phyloP scores from a whole-genome alignment of 441 rosid genomes.

The Populus hybrid region DNA sequence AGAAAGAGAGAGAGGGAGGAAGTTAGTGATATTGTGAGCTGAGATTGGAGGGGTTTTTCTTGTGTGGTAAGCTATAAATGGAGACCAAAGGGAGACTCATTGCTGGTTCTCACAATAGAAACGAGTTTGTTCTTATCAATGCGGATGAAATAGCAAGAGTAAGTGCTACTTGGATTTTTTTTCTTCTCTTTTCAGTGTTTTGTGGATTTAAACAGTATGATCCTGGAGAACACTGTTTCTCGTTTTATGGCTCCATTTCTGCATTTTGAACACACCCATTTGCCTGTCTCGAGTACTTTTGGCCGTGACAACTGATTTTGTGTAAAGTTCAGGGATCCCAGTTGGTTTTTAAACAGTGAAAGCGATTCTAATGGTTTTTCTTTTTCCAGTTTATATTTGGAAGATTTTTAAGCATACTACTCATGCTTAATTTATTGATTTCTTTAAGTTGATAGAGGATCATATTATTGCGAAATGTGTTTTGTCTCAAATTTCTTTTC shows the following conservation, averaged over 20 bases:
- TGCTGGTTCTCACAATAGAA: constrained; percentile 97
- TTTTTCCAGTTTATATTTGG: background rate
- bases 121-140: constrained; percentile 92
- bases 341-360: background rate
- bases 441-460: background rate
- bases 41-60: constrained; percentile 18
- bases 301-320: background rate
- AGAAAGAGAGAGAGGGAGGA: background rate
- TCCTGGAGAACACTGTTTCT: constrained; percentile 7
- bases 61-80: constrained; percentile 32
- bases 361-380: constrained; percentile 5
- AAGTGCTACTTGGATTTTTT: constrained; percentile 21
- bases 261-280: constrained; percentile 2
- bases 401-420: background rate
- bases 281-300: constrained; percentile 2
- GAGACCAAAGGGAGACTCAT: constrained; percentile 78
- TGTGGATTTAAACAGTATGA: background rate
- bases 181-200: background rate
- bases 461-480: background rate
- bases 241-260: background rate
- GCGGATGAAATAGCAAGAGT: constrained; percentile 85
- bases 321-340: background rate
- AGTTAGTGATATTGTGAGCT: constrained; percentile 15
- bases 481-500: background rate
- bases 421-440: background rate